These are phyloP conservation scores for Scorias spongiosa DNA, from an alignment of 2,329 filamentous ascomycete species.

Conservation along the genomic window DNA sequence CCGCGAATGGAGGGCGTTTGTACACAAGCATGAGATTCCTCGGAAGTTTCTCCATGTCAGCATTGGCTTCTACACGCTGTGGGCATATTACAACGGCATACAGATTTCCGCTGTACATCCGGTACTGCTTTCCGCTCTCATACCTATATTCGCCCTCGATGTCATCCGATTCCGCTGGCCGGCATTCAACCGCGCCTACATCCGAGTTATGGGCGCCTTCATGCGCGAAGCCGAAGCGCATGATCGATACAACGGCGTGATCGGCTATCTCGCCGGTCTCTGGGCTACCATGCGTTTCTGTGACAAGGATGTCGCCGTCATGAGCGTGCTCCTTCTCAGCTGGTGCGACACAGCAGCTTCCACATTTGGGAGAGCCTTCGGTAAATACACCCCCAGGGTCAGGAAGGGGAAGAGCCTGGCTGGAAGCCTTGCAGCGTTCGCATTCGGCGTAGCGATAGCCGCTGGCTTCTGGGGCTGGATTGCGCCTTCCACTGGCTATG, in stretches of 20 bases:
- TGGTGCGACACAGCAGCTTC: conserved; percentile 98
- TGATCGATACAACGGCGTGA: conserved; percentile 86
- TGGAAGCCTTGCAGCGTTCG: conserved; percentile 69
- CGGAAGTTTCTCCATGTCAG: conserved; percentile 88
- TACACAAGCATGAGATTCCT: conserved; percentile 90
- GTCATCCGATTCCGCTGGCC: conserved; percentile 69
- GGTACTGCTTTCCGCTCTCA: conserved; percentile 61
- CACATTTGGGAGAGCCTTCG: conserved; percentile 82
- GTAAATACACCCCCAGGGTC: conserved; percentile 73
- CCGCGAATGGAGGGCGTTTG: conserved; percentile 75
- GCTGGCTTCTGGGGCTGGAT: conserved; percentile 79
- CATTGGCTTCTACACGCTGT: conserved; percentile 85
- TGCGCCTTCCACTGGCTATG: conserved; percentile 37
- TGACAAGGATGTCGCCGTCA: conserved; percentile 83
- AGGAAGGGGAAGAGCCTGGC: conserved; percentile 82
- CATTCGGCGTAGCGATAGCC: conserved; percentile 70
- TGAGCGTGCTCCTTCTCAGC: conserved; percentile 77
- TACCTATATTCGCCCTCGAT: conserved; percentile 74
- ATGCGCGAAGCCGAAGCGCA: conserved; percentile 92
- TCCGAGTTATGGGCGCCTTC: conserved; percentile 66
- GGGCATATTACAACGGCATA: conserved; percentile 65
- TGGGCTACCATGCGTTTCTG: conserved; percentile 76
- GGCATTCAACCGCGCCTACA: conserved; percentile 74
- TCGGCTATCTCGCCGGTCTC: conserved; percentile 85
- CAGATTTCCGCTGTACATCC: conserved; percentile 69